phyloP scores from a whole-genome alignment of 169 alveolate genomes.

The Plasmodium coatneyi region DNA sequence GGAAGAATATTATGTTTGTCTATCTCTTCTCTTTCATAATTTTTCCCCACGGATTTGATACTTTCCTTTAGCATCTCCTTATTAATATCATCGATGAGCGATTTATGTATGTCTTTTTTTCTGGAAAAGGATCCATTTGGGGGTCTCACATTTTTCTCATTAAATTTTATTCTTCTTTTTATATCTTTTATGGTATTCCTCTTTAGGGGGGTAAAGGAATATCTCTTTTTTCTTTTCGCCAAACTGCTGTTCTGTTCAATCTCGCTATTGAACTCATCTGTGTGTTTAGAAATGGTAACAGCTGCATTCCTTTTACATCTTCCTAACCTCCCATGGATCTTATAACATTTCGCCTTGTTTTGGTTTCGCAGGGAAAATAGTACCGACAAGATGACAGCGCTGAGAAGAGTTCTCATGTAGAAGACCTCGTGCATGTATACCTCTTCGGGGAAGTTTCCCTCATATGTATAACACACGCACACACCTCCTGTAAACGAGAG shows the following conservation, averaged over 20 bases:
- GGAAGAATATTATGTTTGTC: conserved; percentile 30
- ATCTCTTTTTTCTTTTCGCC: conserved; percentile 16
- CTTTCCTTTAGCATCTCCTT: conserved; percentile 37
- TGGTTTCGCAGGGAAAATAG: conserved; percentile 12
- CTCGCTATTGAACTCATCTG: conserved; percentile 7
- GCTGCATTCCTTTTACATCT: neutral
- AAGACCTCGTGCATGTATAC: neutral
- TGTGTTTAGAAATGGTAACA: neutral
- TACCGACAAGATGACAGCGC: neutral
- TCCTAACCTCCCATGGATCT: conserved; percentile 9
- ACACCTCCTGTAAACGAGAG: neutral
- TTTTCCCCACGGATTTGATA: conserved; percentile 12
- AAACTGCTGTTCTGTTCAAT: neutral
- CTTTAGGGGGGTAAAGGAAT: conserved; percentile 55
- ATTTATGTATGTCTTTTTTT: conserved; percentile 64
- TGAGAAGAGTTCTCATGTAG: conserved; percentile 12
- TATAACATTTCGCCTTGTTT: conserved; percentile 1
- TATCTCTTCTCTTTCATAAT: conserved; percentile 1
- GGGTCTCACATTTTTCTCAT: conserved; percentile 2
- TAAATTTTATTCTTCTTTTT: conserved; percentile 30
- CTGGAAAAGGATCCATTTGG: neutral
- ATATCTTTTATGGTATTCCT: conserved; percentile 40
- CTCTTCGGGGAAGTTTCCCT: neutral
- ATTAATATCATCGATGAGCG: conserved; percentile 52
- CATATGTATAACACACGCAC: neutral